These are phyloP conservation scores for Tetrahymena thermophila DNA, from an alignment of 73 alveolate species.

Conservation along the genomic window DNA sequence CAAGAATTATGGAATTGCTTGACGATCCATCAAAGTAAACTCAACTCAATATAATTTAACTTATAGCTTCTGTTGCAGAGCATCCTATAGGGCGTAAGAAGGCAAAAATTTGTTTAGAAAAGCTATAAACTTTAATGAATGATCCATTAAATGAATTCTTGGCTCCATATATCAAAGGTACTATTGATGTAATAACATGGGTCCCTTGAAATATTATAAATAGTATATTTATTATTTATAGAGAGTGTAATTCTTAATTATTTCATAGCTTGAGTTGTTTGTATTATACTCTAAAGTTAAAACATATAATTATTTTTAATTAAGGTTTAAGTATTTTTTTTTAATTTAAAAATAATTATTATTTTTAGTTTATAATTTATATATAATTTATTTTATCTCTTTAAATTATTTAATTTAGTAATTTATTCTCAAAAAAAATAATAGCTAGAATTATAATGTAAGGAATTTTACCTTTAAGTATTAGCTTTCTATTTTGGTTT, in stretches of 20 bases:
- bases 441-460: too few relatives aligned
- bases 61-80: conserved; percentile 38
- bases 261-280: too few relatives aligned
- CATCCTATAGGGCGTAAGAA: conserved; percentile 44
- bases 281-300: too few relatives aligned
- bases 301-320: too few relatives aligned
- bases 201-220: conserved; percentile 25
- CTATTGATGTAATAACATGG: conserved; percentile 36
- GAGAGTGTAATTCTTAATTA: neutral
- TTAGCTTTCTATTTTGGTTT: too few relatives aligned
- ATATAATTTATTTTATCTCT: too few relatives aligned
- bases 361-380: too few relatives aligned
- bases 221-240: neutral
- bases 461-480: too few relatives aligned
- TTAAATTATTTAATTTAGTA: too few relatives aligned
- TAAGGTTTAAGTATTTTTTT: too few relatives aligned
- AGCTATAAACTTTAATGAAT: conserved; percentile 4
- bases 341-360: too few relatives aligned
- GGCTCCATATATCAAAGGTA: conserved; percentile 25
- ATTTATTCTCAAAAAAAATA: too few relatives aligned
- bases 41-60: conserved; percentile 22
- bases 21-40: conserved; percentile 10
- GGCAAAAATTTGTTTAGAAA: conserved; percentile 16
- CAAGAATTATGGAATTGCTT: conserved; percentile 1
- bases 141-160: conserved; percentile 31